Evolutionary conservation across 2,329 filamentous ascomycete genomes (phyloP).

Genomic region (Ceratocystis cacaofunesta): DNA sequence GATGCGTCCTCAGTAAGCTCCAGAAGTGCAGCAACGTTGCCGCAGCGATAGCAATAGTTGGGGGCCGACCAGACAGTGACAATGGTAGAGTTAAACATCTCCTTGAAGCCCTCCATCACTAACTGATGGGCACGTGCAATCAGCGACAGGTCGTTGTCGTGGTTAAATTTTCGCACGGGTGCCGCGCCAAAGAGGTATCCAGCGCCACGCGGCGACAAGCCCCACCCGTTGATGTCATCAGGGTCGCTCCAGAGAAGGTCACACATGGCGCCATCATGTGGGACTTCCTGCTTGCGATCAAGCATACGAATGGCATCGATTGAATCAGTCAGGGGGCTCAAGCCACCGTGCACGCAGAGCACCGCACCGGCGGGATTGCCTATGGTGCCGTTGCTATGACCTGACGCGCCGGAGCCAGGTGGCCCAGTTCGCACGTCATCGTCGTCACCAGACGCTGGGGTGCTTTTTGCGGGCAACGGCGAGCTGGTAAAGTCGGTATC

Average conservation of each 20-base stretch:
- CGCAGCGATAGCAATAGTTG: constrained; percentile 93
- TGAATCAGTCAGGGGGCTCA: constrained; percentile 80
- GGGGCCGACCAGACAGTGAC: constrained; percentile 98
- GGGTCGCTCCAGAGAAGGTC: constrained; percentile 96
- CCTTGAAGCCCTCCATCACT: constrained; percentile 98
- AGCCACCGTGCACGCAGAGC: constrained; percentile 85
- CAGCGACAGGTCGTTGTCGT: constrained; percentile 78
- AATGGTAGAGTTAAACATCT: constrained; percentile 93
- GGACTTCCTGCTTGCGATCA: constrained; percentile 94
- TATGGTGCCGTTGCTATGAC: constrained; percentile 46
- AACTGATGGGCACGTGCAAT: constrained; percentile 92
- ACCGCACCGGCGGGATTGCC: constrained; percentile 67
- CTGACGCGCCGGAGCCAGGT: constrained; percentile 65
- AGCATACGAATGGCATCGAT: constrained; percentile 92
- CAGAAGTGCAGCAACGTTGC: constrained; percentile 87
- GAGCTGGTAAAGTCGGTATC: constrained; percentile 7
- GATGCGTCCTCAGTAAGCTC: constrained; percentile 79
- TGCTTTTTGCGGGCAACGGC: constrained; percentile 9
- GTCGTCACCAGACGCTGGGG: constrained; percentile 24
- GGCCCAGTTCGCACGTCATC: constrained; percentile 40
- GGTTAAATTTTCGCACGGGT: constrained; percentile 92
- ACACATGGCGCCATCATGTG: constrained; percentile 97
- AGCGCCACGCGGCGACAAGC: constrained; percentile 79
- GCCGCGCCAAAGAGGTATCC: constrained; percentile 92
- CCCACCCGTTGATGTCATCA: constrained; percentile 96